Base-by-base conservation (phyloP, 768 basidiomycete genomes). In the Rhodotorula graminis region DNA sequence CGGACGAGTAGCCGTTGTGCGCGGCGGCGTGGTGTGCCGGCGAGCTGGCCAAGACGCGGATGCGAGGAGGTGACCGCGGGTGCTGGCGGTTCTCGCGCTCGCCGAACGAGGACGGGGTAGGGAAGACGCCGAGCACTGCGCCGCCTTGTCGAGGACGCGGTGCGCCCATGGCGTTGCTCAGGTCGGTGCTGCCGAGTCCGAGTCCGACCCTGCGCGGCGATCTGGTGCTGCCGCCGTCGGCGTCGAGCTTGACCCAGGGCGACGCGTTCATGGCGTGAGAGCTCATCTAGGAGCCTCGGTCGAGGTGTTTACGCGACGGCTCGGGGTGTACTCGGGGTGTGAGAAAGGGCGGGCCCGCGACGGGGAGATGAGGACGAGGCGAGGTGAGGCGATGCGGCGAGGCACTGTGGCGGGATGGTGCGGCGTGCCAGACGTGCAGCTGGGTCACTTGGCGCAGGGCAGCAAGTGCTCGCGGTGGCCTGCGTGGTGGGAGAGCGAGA, bases 221-320 rank as follows among this genome's bases (percentile, higher is more conserved):
- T 1, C 6, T 1, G 23, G 23, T 0, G 50, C 6, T 6, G 25
- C 50, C 1, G 53, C 16, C 18, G n/a, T n/a, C n/a, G 14, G 2
- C 8, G n/a, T 55, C 53, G 53, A 29, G 10, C n/a, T 55, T 55
- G 53, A 29, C n/a, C 53, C 53, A 55, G 53, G 53, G 53, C 16
- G 50, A 25, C 25, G 53, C n/a, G n/a, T 25, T 27, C n/a, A 29
- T 55, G 53, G 14, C 29, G 55, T 21, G 49, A 61, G 29, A 25
- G 67, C 27, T 14, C 37, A 27, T 27, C 31, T 9, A 14, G 25
- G 8, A 53, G 25, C 18, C 33, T 31, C 31, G 25, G 27, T 21
- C 8, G 27, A 9, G 11, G 23, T 8, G 21, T 25, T 25, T 27
- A 25, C 25, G 50, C 25, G 50, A 7, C 25, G 10, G 23, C 50